Conservation (phyloP, 306 rosid genomes). For the Medicago lupulina region DNA sequence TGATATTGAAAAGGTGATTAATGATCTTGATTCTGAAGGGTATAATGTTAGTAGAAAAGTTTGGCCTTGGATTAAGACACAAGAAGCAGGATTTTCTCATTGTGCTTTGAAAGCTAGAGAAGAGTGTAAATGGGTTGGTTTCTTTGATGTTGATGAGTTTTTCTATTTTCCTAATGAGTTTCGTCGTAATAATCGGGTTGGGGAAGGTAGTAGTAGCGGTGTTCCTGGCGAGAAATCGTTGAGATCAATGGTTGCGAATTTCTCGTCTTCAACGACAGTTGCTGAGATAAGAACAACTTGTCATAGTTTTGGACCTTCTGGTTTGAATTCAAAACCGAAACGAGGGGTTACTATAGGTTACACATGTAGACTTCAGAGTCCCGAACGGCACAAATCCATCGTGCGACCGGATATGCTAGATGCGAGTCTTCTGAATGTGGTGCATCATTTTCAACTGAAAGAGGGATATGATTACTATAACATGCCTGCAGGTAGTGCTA, state of each 20-base stretch:
- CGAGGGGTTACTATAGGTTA: conserved; percentile 80
- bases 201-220: conserved; percentile 19
- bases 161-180: conserved; percentile 70
- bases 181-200: conserved; percentile 25
- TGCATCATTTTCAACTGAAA: conserved; percentile 82
- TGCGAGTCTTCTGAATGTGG: conserved; percentile 74
- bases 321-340: conserved; percentile 62
- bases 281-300: conserved; percentile 88
- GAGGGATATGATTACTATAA: conserved; percentile 54
- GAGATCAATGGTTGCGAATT: conserved; percentile 57
- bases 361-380: conserved; percentile 80
- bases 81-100: conserved; percentile 96
- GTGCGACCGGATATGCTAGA: conserved; percentile 78
- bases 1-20: conserved; percentile 60
- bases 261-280: conserved; percentile 54
- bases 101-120: conserved; percentile 84
- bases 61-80: conserved; percentile 99
- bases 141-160: conserved; percentile 94
- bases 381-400: conserved; percentile 88
- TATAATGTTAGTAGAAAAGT: conserved; percentile 69
- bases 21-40: conserved; percentile 59
- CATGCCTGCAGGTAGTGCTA: conserved; percentile 59
- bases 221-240: conserved; percentile 69
- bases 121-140: conserved; percentile 94
- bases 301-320: conserved; percentile 94